A percentile compares a stretch with the other conserved stretches of the same genome.
These are phyloP conservation scores for Cytidiella melzeri DNA, from an alignment of 768 basidiomycete genomes.

Conservation along the genomic window DNA sequence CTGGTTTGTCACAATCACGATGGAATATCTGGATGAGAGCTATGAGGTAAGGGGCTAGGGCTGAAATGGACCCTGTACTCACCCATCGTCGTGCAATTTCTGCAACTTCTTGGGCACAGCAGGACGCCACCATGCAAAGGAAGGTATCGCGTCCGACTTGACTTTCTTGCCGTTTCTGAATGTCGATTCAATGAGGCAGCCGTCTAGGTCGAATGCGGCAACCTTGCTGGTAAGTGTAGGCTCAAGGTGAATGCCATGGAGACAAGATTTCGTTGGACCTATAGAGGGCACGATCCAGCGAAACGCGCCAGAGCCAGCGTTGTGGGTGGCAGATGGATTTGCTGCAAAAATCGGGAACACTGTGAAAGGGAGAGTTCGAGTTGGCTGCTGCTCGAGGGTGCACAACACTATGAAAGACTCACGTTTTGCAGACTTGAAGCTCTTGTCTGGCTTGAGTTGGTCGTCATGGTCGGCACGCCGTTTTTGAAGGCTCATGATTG, in stretches of 20 bases:
- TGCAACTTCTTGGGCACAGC: slow-evolving; percentile 58
- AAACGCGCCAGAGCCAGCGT: slow-evolving; percentile 14
- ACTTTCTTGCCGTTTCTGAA: slow-evolving; percentile 37
- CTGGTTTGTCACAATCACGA: slow-evolving; percentile 84
- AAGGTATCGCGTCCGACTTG: slow-evolving; percentile 33
- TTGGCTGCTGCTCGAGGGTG: not conserved
- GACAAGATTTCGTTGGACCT: slow-evolving; percentile 28
- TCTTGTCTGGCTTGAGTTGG: not conserved
- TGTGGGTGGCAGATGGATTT: slow-evolving; percentile 8
- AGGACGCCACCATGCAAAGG: slow-evolving; percentile 73
- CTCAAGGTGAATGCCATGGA: slow-evolving; percentile 30
- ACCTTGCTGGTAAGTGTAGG: slow-evolving; percentile 50
- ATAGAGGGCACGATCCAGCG: slow-evolving; percentile 27
- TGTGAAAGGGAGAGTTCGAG: slow-evolving; percentile 6
- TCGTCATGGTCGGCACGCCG: slow-evolving; percentile 14
- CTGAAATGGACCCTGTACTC: slow-evolving; percentile 15
- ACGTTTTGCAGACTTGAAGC: slow-evolving; percentile 17
- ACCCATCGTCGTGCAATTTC: slow-evolving; percentile 58
- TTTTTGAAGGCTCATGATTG: too few relatives aligned
- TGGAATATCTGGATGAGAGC: slow-evolving; percentile 44
- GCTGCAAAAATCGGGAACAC: slow-evolving; percentile 25
- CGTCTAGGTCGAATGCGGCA: slow-evolving; percentile 83
- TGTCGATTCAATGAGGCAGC: slow-evolving; percentile 59
- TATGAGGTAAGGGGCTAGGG: not conserved
- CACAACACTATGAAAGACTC: too few relatives aligned